Base-by-base conservation (phyloP, 129 eudicot species). In the Smallanthus sonchifolius region DNA sequence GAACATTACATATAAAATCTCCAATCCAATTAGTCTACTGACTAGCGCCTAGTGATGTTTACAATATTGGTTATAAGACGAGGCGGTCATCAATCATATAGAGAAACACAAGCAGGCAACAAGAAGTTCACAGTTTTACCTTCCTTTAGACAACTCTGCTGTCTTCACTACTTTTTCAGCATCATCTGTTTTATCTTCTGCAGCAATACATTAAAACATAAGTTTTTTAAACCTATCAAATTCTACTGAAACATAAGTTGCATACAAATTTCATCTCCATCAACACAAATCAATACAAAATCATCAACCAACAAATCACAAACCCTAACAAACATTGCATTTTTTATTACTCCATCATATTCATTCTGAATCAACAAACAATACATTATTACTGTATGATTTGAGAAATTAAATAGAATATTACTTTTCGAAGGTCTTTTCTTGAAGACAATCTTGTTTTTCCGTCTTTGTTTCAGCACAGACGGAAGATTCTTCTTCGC, bases 401-500 rank as follows among this genome's bases (percentile, higher is more conserved):
- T 16, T 10, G 60, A 44, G 66, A 57, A 67, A 66, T 45, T 35
- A 66, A 64, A 52, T 37, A 74, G 70, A 62, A 32, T 3, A 63
- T 69, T 74, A 93, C 98, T 90, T 48, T 80, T 61, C 54, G 86
- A 75, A 19, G 77, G 75, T 55, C 69, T 76, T 85, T 73, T 89
- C 76, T 93, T 90, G 80, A 84, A 83, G 10, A 80, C 42, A 57
- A 87, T 75, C 15, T 93, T 93, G 47, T 80, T 83, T 70, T 93
- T 90, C 19, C 98, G 82, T 72, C 83, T 61, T 66, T 57, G 75
- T 55, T 72, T 77, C 14, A 82, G 80, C 39, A 90, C 97, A 10
- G 96, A 78, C 40, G 88, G 98, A 47, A 93, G 90, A 84, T 90
- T 85, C 84, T 93, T 93, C 96, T 88, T 93, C 5, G 97, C 98